Conservation (phyloP, 2,329 filamentous ascomycete genomes). For the Pseudogymnoascus destructans region DNA sequence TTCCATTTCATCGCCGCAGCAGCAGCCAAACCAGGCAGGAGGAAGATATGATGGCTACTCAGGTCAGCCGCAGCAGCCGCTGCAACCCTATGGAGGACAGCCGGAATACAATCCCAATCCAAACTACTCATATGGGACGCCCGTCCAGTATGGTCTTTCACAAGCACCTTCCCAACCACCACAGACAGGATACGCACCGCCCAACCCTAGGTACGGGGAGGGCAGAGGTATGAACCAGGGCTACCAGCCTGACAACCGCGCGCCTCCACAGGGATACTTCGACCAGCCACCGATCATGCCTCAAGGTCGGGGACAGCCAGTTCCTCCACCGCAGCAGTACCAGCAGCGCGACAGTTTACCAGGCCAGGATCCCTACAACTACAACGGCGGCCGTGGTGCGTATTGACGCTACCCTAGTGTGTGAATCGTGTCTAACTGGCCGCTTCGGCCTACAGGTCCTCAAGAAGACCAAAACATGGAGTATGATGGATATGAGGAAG, state of each 20-base stretch:
- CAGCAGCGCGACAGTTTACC: conserved; percentile 2
- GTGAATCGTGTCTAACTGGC: conserved; percentile 1
- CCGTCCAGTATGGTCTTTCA: background rate
- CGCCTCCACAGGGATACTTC: background rate
- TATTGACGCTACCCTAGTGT: background rate
- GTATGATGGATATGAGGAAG: background rate
- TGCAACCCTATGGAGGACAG: background rate
- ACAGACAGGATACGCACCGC: background rate
- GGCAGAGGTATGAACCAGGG: background rate
- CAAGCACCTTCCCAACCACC: background rate
- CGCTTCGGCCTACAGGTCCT: conserved; percentile 1
- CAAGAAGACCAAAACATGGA: conserved; percentile 2
- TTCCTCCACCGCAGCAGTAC: background rate
- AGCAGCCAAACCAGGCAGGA: conserved; percentile 14
- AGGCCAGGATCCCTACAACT: background rate
- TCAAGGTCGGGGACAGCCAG: background rate
- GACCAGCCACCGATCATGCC: background rate
- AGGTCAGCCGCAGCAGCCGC: background rate
- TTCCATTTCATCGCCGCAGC: conserved; percentile 14
- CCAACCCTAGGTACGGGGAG: background rate
- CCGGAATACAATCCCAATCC: background rate
- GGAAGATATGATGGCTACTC: background rate
- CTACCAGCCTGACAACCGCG: background rate
- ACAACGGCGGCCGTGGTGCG: background rate
- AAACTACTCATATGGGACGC: background rate